These are phyloP conservation scores for Vitrella brassicaformis DNA, from an alignment of 73 alveolate species.

Conservation along the genomic window DNA sequence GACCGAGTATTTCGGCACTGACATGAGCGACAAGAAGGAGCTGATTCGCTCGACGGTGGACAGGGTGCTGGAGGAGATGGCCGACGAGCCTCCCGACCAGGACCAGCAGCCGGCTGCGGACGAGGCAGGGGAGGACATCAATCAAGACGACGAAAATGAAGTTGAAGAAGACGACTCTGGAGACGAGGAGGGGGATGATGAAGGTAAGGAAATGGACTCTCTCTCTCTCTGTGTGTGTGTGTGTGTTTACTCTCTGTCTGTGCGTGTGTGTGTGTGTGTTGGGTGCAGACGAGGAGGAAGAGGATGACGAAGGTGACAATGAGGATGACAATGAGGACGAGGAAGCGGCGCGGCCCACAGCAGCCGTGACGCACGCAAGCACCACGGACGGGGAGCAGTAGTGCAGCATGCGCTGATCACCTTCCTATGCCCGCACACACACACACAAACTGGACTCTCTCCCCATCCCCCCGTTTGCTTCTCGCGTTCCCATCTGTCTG, in stretches of 20 bases:
- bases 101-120: neutral
- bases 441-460: neutral
- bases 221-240: neutral
- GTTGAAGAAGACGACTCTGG: neutral
- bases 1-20: no score
- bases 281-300: neutral
- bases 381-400: no score
- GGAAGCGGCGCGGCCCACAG: no score
- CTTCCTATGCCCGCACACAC: no score
- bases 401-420: no score
- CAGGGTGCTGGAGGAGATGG: no score
- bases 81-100: neutral
- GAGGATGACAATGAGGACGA: neutral
- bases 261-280: neutral
- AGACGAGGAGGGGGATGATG: neutral
- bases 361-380: no score
- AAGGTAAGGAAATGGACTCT: neutral
- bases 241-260: no score
- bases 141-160: neutral
- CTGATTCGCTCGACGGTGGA: no score
- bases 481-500: neutral
- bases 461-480: neutral
- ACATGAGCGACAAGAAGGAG: no score
- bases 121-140: neutral
- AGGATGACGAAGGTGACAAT: neutral